Percentiles rank a stretch among this genome's conserved stretches.
Conservation (phyloP, 495 filamentous ascomycete genomes). For the Glonium stellatum region DNA sequence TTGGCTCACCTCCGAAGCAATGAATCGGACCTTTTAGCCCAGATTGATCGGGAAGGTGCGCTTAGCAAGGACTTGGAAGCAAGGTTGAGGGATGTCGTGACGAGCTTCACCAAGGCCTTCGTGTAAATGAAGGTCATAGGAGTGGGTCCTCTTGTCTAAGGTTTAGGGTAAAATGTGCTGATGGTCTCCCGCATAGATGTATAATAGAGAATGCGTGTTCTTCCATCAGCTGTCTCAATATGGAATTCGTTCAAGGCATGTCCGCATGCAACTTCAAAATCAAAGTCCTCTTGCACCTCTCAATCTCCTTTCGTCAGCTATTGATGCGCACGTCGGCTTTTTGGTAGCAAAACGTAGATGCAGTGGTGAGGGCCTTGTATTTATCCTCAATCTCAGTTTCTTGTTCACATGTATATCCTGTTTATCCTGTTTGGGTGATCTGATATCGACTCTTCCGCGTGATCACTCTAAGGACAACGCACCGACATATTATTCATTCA, state of each 20-base stretch:
- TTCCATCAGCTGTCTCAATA: constrained; percentile 32
- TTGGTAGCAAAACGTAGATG: neutral
- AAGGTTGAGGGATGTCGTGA: constrained; percentile 72
- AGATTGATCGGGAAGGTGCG: constrained; percentile 93
- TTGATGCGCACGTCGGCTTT: constrained; percentile 3
- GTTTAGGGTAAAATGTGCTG: constrained; percentile 27
- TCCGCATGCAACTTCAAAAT: constrained; percentile 9
- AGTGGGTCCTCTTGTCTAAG: constrained; percentile 26
- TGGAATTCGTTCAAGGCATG: constrained; percentile 20
- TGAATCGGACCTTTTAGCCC: constrained; percentile 72
- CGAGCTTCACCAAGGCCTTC: constrained; percentile 91
- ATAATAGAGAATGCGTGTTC: constrained; percentile 31
- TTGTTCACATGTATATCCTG: constrained; percentile 10
- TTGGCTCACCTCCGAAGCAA: constrained; percentile 82
- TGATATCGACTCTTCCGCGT: neutral
- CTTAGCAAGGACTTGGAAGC: constrained; percentile 91
- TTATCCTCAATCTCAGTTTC: constrained; percentile 21
- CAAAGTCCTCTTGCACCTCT: constrained; percentile 4
- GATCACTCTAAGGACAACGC: neutral
- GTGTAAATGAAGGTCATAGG: constrained; percentile 24
- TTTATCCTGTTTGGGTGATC: neutral
- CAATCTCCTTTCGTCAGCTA: constrained; percentile 16
- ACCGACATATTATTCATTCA: too few relatives aligned
- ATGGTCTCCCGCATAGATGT: constrained; percentile 27
- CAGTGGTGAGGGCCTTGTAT: constrained; percentile 14